A percentile compares a stretch with the other conserved stretches of the same genome.
phyloP scores from a whole-genome alignment of 441 rosid genomes.

The Croton laevigatus region DNA sequence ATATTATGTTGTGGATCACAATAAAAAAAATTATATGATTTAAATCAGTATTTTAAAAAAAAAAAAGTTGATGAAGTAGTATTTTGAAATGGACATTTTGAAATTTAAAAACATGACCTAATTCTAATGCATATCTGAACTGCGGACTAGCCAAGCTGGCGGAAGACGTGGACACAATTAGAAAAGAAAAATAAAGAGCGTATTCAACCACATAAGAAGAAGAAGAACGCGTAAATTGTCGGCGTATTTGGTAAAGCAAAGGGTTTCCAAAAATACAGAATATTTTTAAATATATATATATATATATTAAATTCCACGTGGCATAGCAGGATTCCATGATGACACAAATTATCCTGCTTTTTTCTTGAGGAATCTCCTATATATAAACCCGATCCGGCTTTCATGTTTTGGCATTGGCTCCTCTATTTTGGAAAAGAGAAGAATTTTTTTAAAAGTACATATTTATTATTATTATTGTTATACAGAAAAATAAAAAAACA shows the following conservation, averaged over 20 bases:
- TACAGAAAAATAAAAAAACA: neutral
- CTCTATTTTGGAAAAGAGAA: neutral
- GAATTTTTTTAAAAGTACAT: neutral
- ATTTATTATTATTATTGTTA: too few relatives aligned
- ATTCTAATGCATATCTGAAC: neutral
- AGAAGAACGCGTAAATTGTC: slow-evolving; percentile 19
- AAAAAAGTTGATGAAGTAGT: too few relatives aligned
- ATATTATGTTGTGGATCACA: too few relatives aligned
- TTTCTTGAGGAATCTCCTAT: neutral
- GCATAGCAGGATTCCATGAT: slow-evolving; percentile 30
- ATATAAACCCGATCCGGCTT: slow-evolving; percentile 22
- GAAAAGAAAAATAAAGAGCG: neutral
- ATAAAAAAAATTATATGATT: too few relatives aligned
- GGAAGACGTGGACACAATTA: slow-evolving; percentile 18
- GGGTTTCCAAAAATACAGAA: too few relatives aligned
- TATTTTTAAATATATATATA: too few relatives aligned
- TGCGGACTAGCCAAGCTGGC: slow-evolving; percentile 3
- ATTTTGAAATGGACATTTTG: neutral
- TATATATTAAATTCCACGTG: slow-evolving; percentile 28
- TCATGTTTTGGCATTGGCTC: slow-evolving; percentile 15
- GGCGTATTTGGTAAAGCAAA: slow-evolving; percentile 27
- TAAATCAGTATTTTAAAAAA: too few relatives aligned
- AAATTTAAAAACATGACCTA: neutral
- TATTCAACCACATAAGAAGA: neutral
- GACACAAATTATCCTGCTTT: slow-evolving; percentile 15